These are phyloP conservation scores for Alternaria burnsii DNA, from an alignment of 2,329 filamentous ascomycete species.

Conservation along the genomic window DNA sequence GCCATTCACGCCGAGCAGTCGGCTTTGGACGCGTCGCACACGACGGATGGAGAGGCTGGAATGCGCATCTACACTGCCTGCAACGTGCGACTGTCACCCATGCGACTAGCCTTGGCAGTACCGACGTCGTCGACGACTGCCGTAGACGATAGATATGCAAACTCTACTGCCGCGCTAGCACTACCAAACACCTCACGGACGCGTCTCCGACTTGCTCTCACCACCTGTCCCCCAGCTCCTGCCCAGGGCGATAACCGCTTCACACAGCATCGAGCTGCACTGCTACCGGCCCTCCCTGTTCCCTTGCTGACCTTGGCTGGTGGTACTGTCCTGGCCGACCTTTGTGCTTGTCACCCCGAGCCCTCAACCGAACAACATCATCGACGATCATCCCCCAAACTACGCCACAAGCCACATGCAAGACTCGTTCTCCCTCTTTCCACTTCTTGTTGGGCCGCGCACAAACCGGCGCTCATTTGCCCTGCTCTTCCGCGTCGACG, in stretches of 20 bases:
- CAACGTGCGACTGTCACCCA: neutral
- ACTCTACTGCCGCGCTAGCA: neutral
- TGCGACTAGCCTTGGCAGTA: conserved; percentile 7
- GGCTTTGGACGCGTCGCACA: neutral
- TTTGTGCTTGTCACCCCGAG: neutral
- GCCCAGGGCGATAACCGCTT: conserved; percentile 5
- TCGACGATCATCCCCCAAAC: conserved; percentile 10
- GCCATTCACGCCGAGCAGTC: neutral
- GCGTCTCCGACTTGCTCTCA: neutral
- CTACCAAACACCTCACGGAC: neutral
- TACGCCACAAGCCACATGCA: conserved; percentile 16
- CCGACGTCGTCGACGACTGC: neutral
- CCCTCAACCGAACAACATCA: conserved; percentile 5
- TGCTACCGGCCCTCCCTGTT: neutral
- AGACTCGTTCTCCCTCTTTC: neutral
- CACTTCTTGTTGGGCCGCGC: conserved; percentile 16
- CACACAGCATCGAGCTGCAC: conserved; percentile 10
- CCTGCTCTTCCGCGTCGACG: neutral
- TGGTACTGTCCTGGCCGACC: conserved; percentile 1
- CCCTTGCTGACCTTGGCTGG: neutral
- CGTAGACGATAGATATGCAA: neutral
- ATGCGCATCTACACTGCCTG: neutral
- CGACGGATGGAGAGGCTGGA: neutral
- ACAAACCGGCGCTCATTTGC: neutral
- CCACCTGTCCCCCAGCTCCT: neutral